Evolutionary conservation across 139 green algal genomes (phyloP).

Genomic region (Chlorella sp.): DNA sequence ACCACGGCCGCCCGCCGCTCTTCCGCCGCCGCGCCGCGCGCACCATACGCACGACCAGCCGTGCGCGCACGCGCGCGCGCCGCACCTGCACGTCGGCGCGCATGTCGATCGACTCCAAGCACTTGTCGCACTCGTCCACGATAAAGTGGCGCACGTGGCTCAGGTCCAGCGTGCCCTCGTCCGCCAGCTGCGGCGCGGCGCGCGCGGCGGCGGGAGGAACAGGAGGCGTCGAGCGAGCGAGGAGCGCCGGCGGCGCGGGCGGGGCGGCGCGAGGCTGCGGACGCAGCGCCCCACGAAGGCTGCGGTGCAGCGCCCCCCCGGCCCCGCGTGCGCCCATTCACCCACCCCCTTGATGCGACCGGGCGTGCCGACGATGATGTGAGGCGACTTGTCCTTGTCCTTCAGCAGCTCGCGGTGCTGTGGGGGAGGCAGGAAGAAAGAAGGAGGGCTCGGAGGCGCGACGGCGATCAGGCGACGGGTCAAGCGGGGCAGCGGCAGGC

Average conservation of each 20-base stretch:
- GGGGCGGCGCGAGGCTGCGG: neutral
- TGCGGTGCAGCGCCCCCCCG: neutral
- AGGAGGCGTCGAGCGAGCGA: neutral
- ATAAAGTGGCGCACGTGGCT: conserved; percentile 93
- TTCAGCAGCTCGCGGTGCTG: conserved; percentile 82
- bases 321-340: neutral
- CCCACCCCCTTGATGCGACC: conserved; percentile 92
- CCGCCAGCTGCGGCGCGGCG: conserved; percentile 66
- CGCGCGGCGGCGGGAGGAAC: neutral
- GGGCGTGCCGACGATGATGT: conserved; percentile 96
- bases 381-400: conserved; percentile 76
- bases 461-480: too few relatives aligned
- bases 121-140: conserved; percentile 99
- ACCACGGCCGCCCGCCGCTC: too few relatives aligned
- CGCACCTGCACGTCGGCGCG: conserved; percentile 79
- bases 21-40: too few relatives aligned
- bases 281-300: neutral
- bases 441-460: too few relatives aligned
- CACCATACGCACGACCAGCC: neutral
- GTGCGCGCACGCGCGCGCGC: neutral
- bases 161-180: conserved; percentile 83
- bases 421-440: too few relatives aligned
- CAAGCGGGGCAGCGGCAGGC: too few relatives aligned
- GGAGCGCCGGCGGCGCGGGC: neutral
- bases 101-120: conserved; percentile 98